These are phyloP conservation scores for Linnemannia elongata DNA, from an alignment of 192 early-diverging fungal genomes.

Conservation along the genomic window DNA sequence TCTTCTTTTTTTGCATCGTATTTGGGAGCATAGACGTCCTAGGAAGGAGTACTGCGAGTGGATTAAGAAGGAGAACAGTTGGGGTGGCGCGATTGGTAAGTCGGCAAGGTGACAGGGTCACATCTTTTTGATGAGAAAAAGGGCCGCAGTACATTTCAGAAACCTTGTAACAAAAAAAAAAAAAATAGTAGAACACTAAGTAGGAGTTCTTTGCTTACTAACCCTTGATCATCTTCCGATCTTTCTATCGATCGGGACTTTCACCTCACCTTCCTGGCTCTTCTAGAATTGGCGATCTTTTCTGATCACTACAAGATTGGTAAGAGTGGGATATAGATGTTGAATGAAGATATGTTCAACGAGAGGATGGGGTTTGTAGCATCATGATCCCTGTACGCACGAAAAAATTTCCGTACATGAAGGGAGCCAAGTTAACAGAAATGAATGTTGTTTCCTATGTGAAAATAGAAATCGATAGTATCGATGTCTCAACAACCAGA, in stretches of 20 bases:
- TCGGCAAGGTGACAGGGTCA: background rate
- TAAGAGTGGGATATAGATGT: constrained; percentile 19
- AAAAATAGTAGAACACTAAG: background rate
- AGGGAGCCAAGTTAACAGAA: background rate
- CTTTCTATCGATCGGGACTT: background rate
- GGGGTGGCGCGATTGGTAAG: constrained; percentile 89
- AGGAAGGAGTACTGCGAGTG: constrained; percentile 72
- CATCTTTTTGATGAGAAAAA: background rate
- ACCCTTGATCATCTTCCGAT: background rate
- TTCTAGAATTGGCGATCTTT: constrained; percentile 80
- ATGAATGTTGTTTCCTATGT: background rate
- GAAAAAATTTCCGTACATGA: background rate
- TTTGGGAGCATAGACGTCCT: constrained; percentile 16
- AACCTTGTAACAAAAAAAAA: constrained; percentile 1
- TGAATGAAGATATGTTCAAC: background rate
- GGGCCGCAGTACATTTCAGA: constrained; percentile 3
- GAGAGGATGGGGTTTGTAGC: background rate
- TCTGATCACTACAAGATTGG: constrained; percentile 71
- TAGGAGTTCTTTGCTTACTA: background rate
- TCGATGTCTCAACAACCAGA: constrained; percentile 78
- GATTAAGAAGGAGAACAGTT: constrained; percentile 74
- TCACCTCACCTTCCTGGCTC: background rate
- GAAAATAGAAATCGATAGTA: constrained; percentile 76
- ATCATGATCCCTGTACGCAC: background rate
- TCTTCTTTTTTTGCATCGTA: background rate